phyloP scores from a whole-genome alignment of 2,329 filamentous ascomycete genomes.

The Onygena corvina region DNA sequence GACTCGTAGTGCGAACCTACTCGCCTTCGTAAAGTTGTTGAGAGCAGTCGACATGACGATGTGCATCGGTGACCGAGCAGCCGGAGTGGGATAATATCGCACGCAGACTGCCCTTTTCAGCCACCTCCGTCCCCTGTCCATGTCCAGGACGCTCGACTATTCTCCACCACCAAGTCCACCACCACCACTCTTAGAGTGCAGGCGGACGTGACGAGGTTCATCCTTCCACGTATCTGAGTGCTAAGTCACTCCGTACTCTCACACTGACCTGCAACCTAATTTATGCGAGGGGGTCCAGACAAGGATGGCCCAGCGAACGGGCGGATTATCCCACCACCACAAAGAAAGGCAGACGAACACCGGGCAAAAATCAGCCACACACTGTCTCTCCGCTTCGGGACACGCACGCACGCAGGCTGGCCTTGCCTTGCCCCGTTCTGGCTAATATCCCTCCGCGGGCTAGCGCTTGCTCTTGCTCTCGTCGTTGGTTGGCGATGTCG shows the following conservation, averaged over 20 bases:
- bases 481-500: too few species aligned
- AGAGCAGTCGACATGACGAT: too few species aligned
- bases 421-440: conserved; percentile 2
- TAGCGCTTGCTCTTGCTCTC: too few species aligned
- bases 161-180: background rate
- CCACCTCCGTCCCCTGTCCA: background rate
- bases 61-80: too few species aligned
- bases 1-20: too few species aligned
- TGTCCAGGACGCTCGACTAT: background rate
- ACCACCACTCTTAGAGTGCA: background rate
- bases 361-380: background rate
- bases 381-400: background rate
- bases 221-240: conserved; percentile 6
- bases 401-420: background rate
- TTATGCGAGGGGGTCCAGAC: conserved; percentile 3
- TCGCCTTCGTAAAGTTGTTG: too few species aligned
- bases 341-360: too few species aligned
- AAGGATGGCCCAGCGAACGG: background rate
- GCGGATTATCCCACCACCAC: background rate
- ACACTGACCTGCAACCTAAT: conserved; percentile 5
- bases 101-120: conserved; percentile 5
- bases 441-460: too few species aligned
- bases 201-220: conserved; percentile 5
- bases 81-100: background rate
- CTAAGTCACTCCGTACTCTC: too few species aligned